phyloP scores from a whole-genome alignment of 371 early-diverging fungal species.

The Lichtheimia hyalospora region DNA sequence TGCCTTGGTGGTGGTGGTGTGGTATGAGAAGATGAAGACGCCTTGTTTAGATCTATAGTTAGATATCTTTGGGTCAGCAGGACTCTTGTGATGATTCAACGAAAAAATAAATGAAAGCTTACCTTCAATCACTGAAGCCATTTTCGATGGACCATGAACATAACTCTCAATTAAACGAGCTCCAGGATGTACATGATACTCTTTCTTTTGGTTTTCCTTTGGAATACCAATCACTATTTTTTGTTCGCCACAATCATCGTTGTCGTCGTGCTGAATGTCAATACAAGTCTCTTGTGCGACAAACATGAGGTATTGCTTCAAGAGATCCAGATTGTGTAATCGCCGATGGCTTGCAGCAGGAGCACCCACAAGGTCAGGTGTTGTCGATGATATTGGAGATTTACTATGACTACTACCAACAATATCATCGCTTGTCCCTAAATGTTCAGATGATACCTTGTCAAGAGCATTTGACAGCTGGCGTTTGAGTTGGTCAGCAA shows the following conservation, averaged over 20 bases:
- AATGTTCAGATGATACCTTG: background rate
- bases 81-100: no score
- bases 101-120: background rate
- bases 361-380: background rate
- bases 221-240: constrained; percentile 5
- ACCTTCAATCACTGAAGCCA: constrained; percentile 6
- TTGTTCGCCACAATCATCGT: constrained; percentile 6
- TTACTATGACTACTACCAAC: background rate
- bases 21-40: background rate
- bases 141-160: constrained; percentile 18
- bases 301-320: constrained; percentile 39
- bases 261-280: constrained; percentile 7
- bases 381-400: background rate
- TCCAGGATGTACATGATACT: constrained; percentile 13
- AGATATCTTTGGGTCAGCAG: no score
- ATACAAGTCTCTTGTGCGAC: constrained; percentile 27
- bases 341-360: constrained; percentile 4
- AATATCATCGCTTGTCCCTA: background rate
- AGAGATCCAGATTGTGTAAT: constrained; percentile 27
- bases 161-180: constrained; percentile 32
- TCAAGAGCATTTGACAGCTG: constrained; percentile 22
- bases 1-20: background rate
- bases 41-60: no score
- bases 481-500: constrained; percentile 28
- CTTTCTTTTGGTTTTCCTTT: background rate